A percentile compares a stretch with the other conserved stretches of the same genome.
Conservation (phyloP, 2,329 filamentous ascomycete genomes). For the Phialemoniopsis sp. region DNA sequence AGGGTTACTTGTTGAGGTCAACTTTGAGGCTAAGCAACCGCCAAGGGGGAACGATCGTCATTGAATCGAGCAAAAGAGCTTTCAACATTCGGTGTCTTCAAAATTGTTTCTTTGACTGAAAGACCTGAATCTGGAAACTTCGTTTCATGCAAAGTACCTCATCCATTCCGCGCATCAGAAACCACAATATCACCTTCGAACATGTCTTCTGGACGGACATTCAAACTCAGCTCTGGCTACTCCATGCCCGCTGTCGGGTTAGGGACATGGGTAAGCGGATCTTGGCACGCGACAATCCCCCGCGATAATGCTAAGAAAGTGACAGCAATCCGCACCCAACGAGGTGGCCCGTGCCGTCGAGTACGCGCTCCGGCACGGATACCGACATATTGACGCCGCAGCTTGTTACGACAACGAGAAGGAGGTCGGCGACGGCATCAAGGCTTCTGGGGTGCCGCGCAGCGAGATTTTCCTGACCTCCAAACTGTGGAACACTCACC, state of each 20-base stretch:
- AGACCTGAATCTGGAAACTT: too few relatives aligned
- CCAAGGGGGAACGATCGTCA: too few relatives aligned
- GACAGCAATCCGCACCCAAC: constrained; percentile 36
- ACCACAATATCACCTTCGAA: too few relatives aligned
- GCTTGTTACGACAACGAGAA: constrained; percentile 27
- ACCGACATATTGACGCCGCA: constrained; percentile 34
- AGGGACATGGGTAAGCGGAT: constrained; percentile 7
- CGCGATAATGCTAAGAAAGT: not conserved
- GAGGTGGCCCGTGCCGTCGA: constrained; percentile 48
- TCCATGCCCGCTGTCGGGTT: constrained; percentile 5
- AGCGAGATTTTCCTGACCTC: constrained; percentile 36
- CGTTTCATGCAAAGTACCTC: too few relatives aligned
- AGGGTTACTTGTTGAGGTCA: too few relatives aligned
- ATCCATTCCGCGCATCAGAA: too few relatives aligned
- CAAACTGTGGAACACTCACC: constrained; percentile 52
- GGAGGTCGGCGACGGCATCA: constrained; percentile 26
- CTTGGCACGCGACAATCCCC: too few relatives aligned
- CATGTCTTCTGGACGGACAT: not conserved
- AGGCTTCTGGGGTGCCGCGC: constrained; percentile 22
- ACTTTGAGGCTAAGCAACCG: too few relatives aligned
- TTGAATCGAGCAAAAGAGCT: too few relatives aligned
- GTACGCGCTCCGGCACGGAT: constrained; percentile 27
- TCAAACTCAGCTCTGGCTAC: constrained; percentile 7
- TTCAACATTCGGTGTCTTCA: too few relatives aligned
- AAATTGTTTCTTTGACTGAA: too few relatives aligned